Evolutionary conservation across 768 basidiomycete genomes (phyloP), one percentile per base, ranked within the genome.

Genomic region (Naematelia aurantialba): DNA sequence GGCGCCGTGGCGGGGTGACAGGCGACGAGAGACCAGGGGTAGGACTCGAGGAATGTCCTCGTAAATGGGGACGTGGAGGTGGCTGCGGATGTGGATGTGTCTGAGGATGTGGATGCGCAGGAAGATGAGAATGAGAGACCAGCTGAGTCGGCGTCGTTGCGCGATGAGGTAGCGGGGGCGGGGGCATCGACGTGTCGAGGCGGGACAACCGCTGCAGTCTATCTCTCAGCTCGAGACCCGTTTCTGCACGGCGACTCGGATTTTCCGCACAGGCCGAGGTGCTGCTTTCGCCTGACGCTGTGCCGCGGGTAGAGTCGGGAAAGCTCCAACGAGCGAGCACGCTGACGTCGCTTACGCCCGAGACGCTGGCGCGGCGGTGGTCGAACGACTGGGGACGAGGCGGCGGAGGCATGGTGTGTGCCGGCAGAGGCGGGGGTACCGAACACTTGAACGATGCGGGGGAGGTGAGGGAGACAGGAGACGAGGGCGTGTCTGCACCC

Each of bases 181-280:
- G 34, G 8, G 34, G 34, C 34, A 39, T 39, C 8, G 51, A 29
- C 3, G 61, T 58, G 29, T 58, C 56, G 13, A 55, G 47, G 45
- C 52, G 53, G 11, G 61, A 62, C 22, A 62, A 26, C 19, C 46
- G 30, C 8, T 49, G 30, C n/a, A 63, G 44, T 12, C 62, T 3
- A 19, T 59, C 62, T 47, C 49, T 27, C 14, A n/a, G n/a, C n/a
- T n/a, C 17, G 34, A 39, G 34, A 17, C 34, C 17, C 17, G 8
- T 17, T 39, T 39, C 34, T 39, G 8, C 17, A 39, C 17, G 8
- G 17, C 17, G 8, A 39, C 34, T 17, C 34, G 17, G 8, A 39
- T 39, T 17, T 17, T 39, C 34, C 17, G 34, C 8, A 17, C 17
- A 8, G 8, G 17, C 34, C 34, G 34, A 39, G 34, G 34, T 39